phyloP scores from a whole-genome alignment of 176 grass and related monocot species.

The Carex kokanica region DNA sequence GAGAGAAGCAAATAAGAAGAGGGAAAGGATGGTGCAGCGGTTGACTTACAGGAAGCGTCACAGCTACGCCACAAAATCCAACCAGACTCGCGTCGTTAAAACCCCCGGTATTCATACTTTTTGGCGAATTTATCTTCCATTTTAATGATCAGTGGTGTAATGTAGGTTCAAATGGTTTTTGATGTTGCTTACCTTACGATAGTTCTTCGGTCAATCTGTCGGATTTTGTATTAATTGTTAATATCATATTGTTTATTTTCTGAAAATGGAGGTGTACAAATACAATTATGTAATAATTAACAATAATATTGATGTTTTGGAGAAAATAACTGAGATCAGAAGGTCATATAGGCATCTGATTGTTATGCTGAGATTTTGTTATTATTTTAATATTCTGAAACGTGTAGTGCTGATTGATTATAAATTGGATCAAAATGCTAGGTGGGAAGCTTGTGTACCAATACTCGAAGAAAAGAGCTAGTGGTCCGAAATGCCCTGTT shows the following conservation, averaged over 20 bases:
- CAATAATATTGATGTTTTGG: background rate
- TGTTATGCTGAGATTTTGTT: background rate
- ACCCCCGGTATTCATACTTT: conserved; percentile 25
- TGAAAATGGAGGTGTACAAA: background rate
- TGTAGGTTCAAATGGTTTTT: background rate
- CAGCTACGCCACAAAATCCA: conserved; percentile 39
- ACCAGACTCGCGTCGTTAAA: conserved; percentile 42
- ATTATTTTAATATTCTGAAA: background rate
- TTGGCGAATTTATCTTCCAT: background rate
- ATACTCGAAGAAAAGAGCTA: conserved; percentile 82
- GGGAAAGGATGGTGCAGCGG: conserved; percentile 63
- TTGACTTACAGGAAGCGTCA: conserved; percentile 37
- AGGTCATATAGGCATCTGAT: background rate
- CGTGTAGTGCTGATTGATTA: background rate
- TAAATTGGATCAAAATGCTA: conserved; percentile 24
- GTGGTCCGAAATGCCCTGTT: conserved; percentile 78
- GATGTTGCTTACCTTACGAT: background rate
- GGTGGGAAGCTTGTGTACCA: conserved; percentile 83
- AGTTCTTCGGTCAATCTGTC: background rate
- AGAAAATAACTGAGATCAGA: background rate
- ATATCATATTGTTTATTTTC: background rate
- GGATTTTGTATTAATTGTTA: background rate
- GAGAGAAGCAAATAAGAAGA: conserved; percentile 10
- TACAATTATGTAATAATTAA: background rate
- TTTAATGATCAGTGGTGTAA: background rate